phyloP scores from a whole-genome alignment of 352 stramenopile genomes.

The Pythium insidiosum region DNA sequence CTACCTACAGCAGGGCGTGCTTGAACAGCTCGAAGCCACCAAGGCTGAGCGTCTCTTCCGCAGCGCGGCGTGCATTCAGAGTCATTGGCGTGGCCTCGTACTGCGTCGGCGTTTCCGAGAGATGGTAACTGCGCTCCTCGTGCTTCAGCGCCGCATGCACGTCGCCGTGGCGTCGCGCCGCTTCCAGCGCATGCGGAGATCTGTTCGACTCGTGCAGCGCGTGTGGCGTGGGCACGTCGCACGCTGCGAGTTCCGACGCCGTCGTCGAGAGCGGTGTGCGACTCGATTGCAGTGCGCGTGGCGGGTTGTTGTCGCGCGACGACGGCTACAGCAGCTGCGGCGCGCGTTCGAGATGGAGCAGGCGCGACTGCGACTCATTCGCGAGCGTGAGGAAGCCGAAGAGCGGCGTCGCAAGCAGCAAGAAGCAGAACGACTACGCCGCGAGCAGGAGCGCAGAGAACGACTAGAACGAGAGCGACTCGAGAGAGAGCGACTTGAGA shows the following conservation, averaged over 20 bases:
- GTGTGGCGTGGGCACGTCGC: constrained; percentile 27
- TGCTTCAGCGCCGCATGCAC: constrained; percentile 41
- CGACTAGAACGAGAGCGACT: constrained; percentile 32
- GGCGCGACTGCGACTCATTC: constrained; percentile 22
- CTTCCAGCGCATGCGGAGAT: constrained; percentile 20
- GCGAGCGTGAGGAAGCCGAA: constrained; percentile 24
- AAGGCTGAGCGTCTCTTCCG: constrained; percentile 62
- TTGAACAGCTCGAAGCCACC: constrained; percentile 56
- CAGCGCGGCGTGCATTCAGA: constrained; percentile 55
- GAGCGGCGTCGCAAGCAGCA: constrained; percentile 12
- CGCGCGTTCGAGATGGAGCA: constrained; percentile 24
- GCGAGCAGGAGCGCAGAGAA: constrained; percentile 15
- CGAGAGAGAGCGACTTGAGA: constrained; percentile 24
- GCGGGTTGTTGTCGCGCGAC: constrained; percentile 26
- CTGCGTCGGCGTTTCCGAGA: constrained; percentile 24
- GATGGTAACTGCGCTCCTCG: constrained; percentile 22
- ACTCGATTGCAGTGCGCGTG: constrained; percentile 48
- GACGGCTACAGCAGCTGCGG: constrained; percentile 20
- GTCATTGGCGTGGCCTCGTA: constrained; percentile 42
- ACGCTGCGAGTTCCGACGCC: constrained; percentile 10
- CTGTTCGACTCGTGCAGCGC: constrained; percentile 19
- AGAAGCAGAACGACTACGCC: constrained; percentile 6
- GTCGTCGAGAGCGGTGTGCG: constrained; percentile 24
- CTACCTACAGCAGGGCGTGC: constrained; percentile 78
- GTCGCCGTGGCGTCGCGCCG: constrained; percentile 30